These are phyloP conservation scores for Hymenochaete sp. DNA, from an alignment of 1,284 basidiomycete species.

Conservation along the genomic window DNA sequence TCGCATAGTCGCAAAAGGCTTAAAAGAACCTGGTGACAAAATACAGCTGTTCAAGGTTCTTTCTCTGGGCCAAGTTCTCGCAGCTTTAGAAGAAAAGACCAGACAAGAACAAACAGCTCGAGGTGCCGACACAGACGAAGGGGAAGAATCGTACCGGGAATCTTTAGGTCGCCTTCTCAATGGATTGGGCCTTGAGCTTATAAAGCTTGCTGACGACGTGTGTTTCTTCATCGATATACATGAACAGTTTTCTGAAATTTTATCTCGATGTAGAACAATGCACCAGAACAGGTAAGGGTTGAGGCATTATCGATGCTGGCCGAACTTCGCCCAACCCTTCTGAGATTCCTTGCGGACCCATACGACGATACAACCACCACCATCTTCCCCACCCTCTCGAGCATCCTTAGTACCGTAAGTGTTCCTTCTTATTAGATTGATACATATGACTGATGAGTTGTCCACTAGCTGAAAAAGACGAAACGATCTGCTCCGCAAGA, in stretches of 20 bases:
- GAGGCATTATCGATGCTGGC: conserved; percentile 65
- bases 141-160: conserved; percentile 82
- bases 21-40: conserved; percentile 89
- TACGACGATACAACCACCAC: conserved; percentile 83
- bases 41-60: conserved; percentile 86
- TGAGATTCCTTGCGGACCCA: conserved; percentile 85
- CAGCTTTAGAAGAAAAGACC: conserved; percentile 73
- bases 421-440: background rate
- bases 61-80: conserved; percentile 73
- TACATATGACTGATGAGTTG: background rate
- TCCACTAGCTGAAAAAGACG: conserved; percentile 27
- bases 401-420: conserved; percentile 65
- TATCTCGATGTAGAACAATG: conserved; percentile 41
- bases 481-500: conserved; percentile 49
- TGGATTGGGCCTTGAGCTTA: conserved; percentile 75
- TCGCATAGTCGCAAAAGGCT: conserved; percentile 84
- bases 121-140: conserved; percentile 62
- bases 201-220: conserved; percentile 77
- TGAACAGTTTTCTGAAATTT: conserved; percentile 10
- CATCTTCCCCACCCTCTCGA: conserved; percentile 73
- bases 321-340: conserved; percentile 71
- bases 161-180: conserved; percentile 83
- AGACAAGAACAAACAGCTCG: conserved; percentile 58
- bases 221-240: conserved; percentile 23
- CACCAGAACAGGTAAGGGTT: conserved; percentile 48